phyloP scores from a whole-genome alignment of 1,284 basidiomycete species.

The Thecaphora thlaspeos region DNA sequence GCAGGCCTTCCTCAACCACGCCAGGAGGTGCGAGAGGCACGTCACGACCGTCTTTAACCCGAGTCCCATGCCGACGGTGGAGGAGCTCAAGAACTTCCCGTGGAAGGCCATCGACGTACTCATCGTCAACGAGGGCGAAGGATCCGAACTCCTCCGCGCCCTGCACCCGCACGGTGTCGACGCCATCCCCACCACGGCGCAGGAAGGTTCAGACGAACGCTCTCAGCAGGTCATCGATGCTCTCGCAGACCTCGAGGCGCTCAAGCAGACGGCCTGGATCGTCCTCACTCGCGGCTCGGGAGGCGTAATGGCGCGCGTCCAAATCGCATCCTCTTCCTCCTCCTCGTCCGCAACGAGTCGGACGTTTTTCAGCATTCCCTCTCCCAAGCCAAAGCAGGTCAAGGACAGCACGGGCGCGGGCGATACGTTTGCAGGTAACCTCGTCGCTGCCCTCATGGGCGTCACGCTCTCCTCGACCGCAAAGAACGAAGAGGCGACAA shows the following conservation, averaged over 20 bases:
- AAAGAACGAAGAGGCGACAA: conserved; percentile 3
- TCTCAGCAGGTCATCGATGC: conserved; percentile 20
- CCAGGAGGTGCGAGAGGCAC: conserved; percentile 8
- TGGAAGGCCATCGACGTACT: conserved; percentile 62
- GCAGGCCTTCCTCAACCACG: conserved; percentile 56
- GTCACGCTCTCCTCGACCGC: conserved; percentile 11
- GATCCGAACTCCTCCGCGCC: conserved; percentile 49
- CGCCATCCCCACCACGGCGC: conserved; percentile 1
- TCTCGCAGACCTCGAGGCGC: conserved; percentile 22
- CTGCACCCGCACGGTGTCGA: conserved; percentile 7
- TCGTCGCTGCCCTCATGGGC: conserved; percentile 45
- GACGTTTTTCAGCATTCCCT: conserved; percentile 23
- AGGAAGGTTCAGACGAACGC: conserved; percentile 2
- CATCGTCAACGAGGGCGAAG: conserved; percentile 64
- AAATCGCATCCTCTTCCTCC: conserved; percentile 9
- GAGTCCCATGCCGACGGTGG: conserved; percentile 61
- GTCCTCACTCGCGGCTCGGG: conserved; percentile 48
- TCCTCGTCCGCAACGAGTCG: conserved; percentile 7
- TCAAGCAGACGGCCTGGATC: conserved; percentile 38
- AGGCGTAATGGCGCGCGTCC: conserved; percentile 45
- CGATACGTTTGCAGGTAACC: conserved; percentile 54
- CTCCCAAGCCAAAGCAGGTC: conserved; percentile 40
- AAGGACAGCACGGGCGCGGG: conserved; percentile 55
- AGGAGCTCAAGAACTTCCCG: conserved; percentile 60
- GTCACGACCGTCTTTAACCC: conserved; percentile 62